Evolutionary conservation across 495 filamentous ascomycete genomes (phyloP).

Genomic region (Podospora didyma): DNA sequence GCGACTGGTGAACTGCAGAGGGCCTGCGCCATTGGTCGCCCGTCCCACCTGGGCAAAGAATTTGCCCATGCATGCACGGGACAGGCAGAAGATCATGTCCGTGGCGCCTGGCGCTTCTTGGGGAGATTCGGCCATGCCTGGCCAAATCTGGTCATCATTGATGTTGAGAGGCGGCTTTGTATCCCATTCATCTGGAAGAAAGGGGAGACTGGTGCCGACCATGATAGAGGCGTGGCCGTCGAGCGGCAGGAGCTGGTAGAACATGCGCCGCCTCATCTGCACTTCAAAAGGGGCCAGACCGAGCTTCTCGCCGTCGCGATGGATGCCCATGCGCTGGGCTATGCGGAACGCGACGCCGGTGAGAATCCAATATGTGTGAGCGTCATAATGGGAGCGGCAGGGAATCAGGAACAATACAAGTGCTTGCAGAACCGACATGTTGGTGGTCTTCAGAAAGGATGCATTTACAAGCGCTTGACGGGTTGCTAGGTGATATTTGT

Average conservation of each 20-base stretch:
- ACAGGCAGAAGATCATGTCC: slow-evolving; percentile 51
- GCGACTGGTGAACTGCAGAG: background rate
- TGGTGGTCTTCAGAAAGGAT: slow-evolving; percentile 34
- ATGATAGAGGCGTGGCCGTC: slow-evolving; percentile 53
- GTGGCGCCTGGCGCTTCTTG: slow-evolving; percentile 47
- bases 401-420: slow-evolving; percentile 32
- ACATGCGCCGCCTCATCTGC: slow-evolving; percentile 57
- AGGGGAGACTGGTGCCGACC: slow-evolving; percentile 48
- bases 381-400: slow-evolving; percentile 20
- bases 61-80: slow-evolving; percentile 1
- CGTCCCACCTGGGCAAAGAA: background rate
- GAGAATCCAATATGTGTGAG: slow-evolving; percentile 35
- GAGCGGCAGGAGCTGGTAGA: slow-evolving; percentile 57
- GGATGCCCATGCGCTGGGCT: slow-evolving; percentile 40
- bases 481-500: slow-evolving; percentile 26
- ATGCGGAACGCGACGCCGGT: slow-evolving; percentile 40
- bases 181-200: slow-evolving; percentile 29
- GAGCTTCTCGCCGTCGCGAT: slow-evolving; percentile 50
- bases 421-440: slow-evolving; percentile 37
- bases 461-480: slow-evolving; percentile 39
- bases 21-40: background rate
- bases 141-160: slow-evolving; percentile 41
- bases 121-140: slow-evolving; percentile 36
- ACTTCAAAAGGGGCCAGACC: slow-evolving; percentile 55
- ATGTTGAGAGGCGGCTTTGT: slow-evolving; percentile 36